A percentile compares a stretch with the other conserved stretches of the same genome.
Conservation (phyloP, 2,329 filamentous ascomycete species). For the Microcyclospora tardicrescens region DNA sequence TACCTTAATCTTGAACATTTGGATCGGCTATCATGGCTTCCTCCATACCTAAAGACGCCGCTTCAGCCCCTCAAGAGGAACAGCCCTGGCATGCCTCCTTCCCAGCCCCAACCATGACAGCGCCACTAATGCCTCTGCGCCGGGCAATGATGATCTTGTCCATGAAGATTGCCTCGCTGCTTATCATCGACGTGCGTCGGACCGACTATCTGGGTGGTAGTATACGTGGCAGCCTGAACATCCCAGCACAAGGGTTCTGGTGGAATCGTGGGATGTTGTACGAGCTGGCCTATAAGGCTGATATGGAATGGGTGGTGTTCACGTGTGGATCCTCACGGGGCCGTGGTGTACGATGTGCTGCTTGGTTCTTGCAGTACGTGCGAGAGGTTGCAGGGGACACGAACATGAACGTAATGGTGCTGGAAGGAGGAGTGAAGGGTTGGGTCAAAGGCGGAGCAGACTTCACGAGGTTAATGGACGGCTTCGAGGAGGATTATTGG, state of each 20-base stretch:
- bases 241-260: constrained; percentile 37
- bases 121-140: constrained; percentile 26
- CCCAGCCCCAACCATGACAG: constrained; percentile 26
- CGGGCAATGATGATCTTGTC: constrained; percentile 24
- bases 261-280: constrained; percentile 33
- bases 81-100: constrained; percentile 31
- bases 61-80: constrained; percentile 1
- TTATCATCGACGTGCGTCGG: constrained; percentile 33
- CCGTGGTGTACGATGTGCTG: constrained; percentile 23
- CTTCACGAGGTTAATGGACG: constrained; percentile 28
- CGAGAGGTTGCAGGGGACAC: constrained; percentile 22
- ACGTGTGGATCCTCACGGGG: constrained; percentile 29
- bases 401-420: constrained; percentile 29
- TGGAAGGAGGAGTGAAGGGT: constrained; percentile 32
- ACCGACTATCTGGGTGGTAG: constrained; percentile 36
- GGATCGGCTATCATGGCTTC: too few species aligned
- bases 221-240: constrained; percentile 33
- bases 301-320: constrained; percentile 34
- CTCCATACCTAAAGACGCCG: too few species aligned
- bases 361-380: constrained; percentile 24
- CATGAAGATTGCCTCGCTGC: constrained; percentile 25
- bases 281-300: constrained; percentile 31
- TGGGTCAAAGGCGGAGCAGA: constrained; percentile 30
- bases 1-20: too few species aligned
- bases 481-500: constrained; percentile 30